Base-by-base conservation (phyloP, 176 grass and related monocot species). In the Themeda triandra region DNA sequence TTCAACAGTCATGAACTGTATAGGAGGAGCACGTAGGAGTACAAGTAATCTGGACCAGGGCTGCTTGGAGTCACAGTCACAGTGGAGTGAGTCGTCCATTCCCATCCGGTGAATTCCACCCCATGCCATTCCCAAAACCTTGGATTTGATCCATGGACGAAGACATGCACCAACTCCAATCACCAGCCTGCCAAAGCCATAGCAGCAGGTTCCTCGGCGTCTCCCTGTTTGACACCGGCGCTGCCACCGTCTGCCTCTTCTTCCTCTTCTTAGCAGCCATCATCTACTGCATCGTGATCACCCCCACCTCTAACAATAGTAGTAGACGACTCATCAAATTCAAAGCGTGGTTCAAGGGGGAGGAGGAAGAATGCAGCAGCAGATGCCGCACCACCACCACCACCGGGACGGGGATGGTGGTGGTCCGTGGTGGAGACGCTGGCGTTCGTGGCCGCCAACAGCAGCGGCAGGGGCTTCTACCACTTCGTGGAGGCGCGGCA, bases 391-490 rank as follows among this genome's bases (percentile, higher is more conserved):
- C 30, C 11, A 2, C 77, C 44, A 48, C 30, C 11, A 2, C 77
- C 78, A 0, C 78, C 78, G 13, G 64, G 78, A 4, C 5, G 78
- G 21, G 8, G 69, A 7, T 33, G 63, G 19, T 81, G 39, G 69
- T 83, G 69, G 39, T 21, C 11, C 28, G 24, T 80, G 15, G 69
- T 83, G 37, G 95, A 98, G 90, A 98, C 92, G 17, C 54, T 90
- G 31, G 30, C 86, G n/a, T 98, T 98, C 84, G 14, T 98, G 11
- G 48, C 84, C 12, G 92, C 82, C 83, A 87, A 89, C 36, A 76
- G 89, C 69, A 86, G 95, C 84, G 84, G 82, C 33, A 62, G 82
- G n/a, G 95, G 95, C 31, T 90, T 98, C 68, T 98, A 98, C 85
- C 78, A 93, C 75, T 98, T 98, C 80, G 92, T 98, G 66, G 68